Evolutionary conservation across 768 basidiomycete genomes (phyloP).

Genomic region (Boletellus ananiceps): DNA sequence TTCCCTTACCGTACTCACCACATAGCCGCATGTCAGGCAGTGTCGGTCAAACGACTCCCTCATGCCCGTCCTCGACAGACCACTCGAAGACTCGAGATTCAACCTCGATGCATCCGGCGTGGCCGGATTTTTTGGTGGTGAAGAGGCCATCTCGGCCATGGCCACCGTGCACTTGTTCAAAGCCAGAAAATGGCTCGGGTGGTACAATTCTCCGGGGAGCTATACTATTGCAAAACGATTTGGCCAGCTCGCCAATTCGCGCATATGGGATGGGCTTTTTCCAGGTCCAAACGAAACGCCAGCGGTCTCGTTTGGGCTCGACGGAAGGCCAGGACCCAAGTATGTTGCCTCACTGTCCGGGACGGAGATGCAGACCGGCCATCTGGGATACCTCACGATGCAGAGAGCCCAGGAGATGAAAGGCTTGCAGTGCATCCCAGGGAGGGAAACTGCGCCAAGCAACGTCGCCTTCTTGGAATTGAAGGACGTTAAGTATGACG

Average conservation of each 20-base stretch:
- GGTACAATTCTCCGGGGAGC: slow-evolving; percentile 37
- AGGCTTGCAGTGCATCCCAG: neutral
- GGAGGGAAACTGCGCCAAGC: slow-evolving; percentile 17
- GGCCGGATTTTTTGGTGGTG: slow-evolving; percentile 36
- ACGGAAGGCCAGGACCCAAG: slow-evolving; percentile 25
- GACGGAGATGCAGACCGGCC: slow-evolving; percentile 26
- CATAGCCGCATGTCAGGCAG: too few relatives aligned
- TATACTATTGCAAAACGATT: slow-evolving; percentile 32
- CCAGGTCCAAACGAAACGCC: slow-evolving; percentile 28
- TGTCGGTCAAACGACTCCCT: neutral
- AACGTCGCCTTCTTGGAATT: slow-evolving; percentile 22
- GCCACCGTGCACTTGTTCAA: slow-evolving; percentile 30
- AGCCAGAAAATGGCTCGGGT: slow-evolving; percentile 33
- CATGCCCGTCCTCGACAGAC: slow-evolving; percentile 17
- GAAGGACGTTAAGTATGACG: slow-evolving; percentile 19
- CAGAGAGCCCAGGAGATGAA: slow-evolving; percentile 8
- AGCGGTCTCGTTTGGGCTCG: slow-evolving; percentile 27
- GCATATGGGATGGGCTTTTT: slow-evolving; percentile 31
- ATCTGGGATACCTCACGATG: slow-evolving; percentile 28
- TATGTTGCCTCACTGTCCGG: slow-evolving; percentile 28
- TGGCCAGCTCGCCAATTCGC: slow-evolving; percentile 25
- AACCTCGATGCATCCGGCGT: slow-evolving; percentile 30
- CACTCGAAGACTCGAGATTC: slow-evolving; percentile 10
- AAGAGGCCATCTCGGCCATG: slow-evolving; percentile 37
- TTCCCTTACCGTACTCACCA: too few relatives aligned